These are phyloP conservation scores for Starmerella floricola DNA, from an alignment of 805 yeast species.

Conservation along the genomic window DNA sequence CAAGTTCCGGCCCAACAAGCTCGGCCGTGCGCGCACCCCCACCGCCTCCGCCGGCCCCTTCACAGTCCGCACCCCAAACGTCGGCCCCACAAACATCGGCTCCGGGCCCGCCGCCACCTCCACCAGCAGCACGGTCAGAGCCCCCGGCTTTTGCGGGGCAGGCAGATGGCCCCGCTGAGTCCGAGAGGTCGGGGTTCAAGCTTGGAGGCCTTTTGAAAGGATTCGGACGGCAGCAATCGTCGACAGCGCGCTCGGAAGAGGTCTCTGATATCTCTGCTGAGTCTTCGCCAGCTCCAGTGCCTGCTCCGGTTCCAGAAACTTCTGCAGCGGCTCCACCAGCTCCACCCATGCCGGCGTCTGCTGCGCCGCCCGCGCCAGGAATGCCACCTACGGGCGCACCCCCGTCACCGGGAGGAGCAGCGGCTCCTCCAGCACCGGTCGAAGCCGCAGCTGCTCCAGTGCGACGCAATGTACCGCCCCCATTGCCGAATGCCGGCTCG, in stretches of 20 bases:
- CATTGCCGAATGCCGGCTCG: slow-evolving; percentile 14
- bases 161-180: slow-evolving; percentile 10
- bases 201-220: slow-evolving; percentile 15
- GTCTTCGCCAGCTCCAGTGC: slow-evolving; percentile 15
- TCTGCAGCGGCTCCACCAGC: slow-evolving; percentile 10
- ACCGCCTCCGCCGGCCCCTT: slow-evolving; percentile 10
- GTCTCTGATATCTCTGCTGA: slow-evolving; percentile 10
- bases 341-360: slow-evolving; percentile 4
- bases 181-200: slow-evolving; percentile 5
- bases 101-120: slow-evolving; percentile 12
- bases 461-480: slow-evolving; percentile 19
- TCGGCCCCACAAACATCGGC: neutral
- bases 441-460: slow-evolving; percentile 7
- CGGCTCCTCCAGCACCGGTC: slow-evolving; percentile 15
- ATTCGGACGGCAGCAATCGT: neutral
- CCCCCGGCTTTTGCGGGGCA: neutral
- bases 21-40: slow-evolving; percentile 1
- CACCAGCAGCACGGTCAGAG: neutral
- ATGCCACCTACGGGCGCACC: slow-evolving; percentile 15
- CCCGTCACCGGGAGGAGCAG: no score
- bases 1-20: neutral
- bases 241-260: neutral
- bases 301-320: slow-evolving; percentile 15
- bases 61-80: no score
- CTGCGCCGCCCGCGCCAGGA: slow-evolving; percentile 6